Evolutionary conservation across 805 yeast genomes (phyloP), one percentile per base, ranked within the genome.

Genomic region (Yueomyces sinensis): DNA sequence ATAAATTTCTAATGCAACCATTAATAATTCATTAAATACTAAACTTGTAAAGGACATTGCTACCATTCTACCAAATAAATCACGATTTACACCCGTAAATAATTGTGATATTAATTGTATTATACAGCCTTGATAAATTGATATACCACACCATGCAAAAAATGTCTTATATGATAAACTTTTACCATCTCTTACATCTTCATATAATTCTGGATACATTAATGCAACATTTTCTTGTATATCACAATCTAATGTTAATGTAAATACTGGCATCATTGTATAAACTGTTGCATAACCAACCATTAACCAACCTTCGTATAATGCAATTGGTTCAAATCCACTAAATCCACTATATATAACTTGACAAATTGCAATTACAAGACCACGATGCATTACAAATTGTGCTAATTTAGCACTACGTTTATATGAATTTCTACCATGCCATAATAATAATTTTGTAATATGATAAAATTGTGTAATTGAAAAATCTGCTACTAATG

Each of bases 181-280:
- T 44, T 74, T 74, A 3, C 97, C 97, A 32, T 74, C 77, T 0
- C 94, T 84, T 47, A 91, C 65, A 56, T 91, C 99, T 48, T 81
- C 81, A 62, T 91, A 91, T 29, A 91, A 67, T 55, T 91, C 99
- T 1, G 99, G 99, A 54, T 89, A 91, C 37, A 86, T 65, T 38
- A 77, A 77, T 1, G 95, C 91, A 42, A 91, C 70, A 34, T 76
- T 79, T 52, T 86, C 95, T 47, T 76, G 84, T 32, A 91, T 87
- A 54, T 91, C 99, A 36, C 77, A 74, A 54, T 91, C 97, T 32
- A 84, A 66, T 0, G 93, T 95, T 44, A 91, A 62, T 0, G 95
- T 82, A 48, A 91, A 91, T 2, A 91, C 97, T 0, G 99, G 99
- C 37, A 89, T 86, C 99, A 91, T 91, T 0, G 99, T 91, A 58